A percentile compares a stretch with the other conserved stretches of the same genome.
Conservation (phyloP, 2,329 filamentous ascomycete genomes). For the Akanthomyces uredinophilus region DNA sequence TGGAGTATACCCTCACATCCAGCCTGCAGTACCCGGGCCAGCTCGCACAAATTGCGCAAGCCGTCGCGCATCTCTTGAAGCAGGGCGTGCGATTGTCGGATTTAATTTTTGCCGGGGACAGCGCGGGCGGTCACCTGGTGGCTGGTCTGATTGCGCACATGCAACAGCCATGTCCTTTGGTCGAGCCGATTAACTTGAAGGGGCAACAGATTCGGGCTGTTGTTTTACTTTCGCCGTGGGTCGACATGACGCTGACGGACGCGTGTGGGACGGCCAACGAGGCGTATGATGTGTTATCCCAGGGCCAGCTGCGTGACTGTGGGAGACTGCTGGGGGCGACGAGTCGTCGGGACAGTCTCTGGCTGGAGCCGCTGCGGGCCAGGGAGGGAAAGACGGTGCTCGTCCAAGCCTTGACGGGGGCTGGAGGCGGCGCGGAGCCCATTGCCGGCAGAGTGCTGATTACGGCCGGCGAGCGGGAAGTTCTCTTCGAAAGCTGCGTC, state of each 20-base stretch:
- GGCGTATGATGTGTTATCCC: conserved; percentile 6
- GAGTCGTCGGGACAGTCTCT: neutral
- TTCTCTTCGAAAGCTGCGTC: neutral
- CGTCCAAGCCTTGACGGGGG: neutral
- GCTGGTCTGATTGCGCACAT: conserved; percentile 19
- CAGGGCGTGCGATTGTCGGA: conserved; percentile 10
- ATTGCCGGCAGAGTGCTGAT: neutral
- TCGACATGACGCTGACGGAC: conserved; percentile 16
- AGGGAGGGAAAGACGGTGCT: neutral
- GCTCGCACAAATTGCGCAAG: conserved; percentile 19
- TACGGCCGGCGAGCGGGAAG: neutral
- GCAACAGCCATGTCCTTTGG: conserved; percentile 15
- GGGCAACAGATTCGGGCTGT: conserved; percentile 12
- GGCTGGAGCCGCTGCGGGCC: neutral
- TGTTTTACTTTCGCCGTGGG: conserved; percentile 19
- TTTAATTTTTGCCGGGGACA: conserved; percentile 20
- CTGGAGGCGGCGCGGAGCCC: neutral
- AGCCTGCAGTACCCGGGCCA: conserved; percentile 20
- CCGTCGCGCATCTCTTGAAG: conserved; percentile 18
- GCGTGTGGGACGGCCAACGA: conserved; percentile 13
- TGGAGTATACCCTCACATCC: conserved; percentile 22
- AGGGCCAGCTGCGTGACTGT: neutral
- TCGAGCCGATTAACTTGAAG: neutral
- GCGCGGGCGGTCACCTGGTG: conserved; percentile 20
- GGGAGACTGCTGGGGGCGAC: neutral